Evolutionary conservation across 176 grass and related monocot species (phyloP).

Genomic region (Zoysia pacifica): DNA sequence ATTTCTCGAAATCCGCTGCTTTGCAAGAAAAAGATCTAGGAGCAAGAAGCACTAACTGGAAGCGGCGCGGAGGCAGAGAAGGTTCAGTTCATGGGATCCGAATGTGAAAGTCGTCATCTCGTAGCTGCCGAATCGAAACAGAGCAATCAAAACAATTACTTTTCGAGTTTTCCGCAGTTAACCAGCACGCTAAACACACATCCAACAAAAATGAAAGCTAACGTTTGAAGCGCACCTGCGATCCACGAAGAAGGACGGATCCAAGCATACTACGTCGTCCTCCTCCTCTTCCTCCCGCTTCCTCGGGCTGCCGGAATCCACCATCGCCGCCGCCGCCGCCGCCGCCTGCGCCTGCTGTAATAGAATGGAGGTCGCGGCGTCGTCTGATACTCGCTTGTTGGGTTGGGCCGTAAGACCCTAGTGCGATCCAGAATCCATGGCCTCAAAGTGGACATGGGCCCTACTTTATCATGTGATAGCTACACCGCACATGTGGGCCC

Average conservation of each 20-base stretch:
- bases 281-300: slow-evolving; percentile 44
- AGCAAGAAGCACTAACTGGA: slow-evolving; percentile 61
- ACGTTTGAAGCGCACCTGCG: slow-evolving; percentile 48
- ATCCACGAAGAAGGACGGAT: slow-evolving; percentile 77
- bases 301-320: slow-evolving; percentile 5
- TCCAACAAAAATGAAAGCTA: neutral
- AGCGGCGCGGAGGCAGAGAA: slow-evolving; percentile 77
- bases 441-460: neutral
- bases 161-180: neutral
- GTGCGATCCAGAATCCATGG: no score
- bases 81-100: slow-evolving; percentile 63
- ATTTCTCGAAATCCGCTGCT: neutral
- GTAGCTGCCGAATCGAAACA: slow-evolving; percentile 54
- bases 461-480: neutral
- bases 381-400: neutral
- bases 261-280: slow-evolving; percentile 59
- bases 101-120: slow-evolving; percentile 86
- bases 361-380: slow-evolving; percentile 22
- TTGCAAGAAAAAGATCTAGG: neutral
- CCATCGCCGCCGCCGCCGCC: slow-evolving; percentile 23
- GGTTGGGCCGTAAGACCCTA: neutral
- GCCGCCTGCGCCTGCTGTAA: slow-evolving; percentile 6
- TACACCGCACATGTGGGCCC: neutral
- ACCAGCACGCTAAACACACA: neutral
- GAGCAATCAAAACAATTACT: slow-evolving; percentile 16